phyloP scores from a whole-genome alignment of 1,139 yeast species.

The Saccharomyces hybrid region DNA sequence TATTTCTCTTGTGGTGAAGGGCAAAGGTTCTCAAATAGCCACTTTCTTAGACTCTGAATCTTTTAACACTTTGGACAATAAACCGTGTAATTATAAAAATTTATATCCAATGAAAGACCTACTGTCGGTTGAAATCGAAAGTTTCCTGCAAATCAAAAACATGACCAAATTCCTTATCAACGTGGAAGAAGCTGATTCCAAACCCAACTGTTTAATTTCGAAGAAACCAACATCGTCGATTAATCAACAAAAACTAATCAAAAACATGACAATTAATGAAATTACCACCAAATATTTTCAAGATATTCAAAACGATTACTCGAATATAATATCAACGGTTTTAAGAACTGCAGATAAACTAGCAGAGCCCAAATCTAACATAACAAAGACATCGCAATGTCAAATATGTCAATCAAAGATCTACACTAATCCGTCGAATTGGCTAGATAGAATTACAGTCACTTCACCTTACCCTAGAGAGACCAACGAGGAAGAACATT shows the following conservation, averaged over 20 bases:
- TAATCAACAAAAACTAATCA: conserved; percentile 33
- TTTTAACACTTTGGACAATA: conserved; percentile 23
- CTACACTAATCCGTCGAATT: conserved; percentile 50
- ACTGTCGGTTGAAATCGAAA: conserved; percentile 51
- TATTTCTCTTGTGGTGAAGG: conserved; percentile 76
- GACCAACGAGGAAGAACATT: conserved; percentile 41
- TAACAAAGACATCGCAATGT: conserved; percentile 33
- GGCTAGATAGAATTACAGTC: conserved; percentile 73
- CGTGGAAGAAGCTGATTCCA: conserved; percentile 4
- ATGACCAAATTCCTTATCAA: conserved; percentile 7
- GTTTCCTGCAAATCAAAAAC: conserved; percentile 36
- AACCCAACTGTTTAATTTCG: neutral
- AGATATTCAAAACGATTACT: conserved; percentile 70
- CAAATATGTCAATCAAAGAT: conserved; percentile 45
- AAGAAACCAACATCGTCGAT: neutral
- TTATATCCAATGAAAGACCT: conserved; percentile 73
- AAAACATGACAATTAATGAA: conserved; percentile 73
- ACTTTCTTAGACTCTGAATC: conserved; percentile 42
- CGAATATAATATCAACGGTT: conserved; percentile 89
- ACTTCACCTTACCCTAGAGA: conserved; percentile 45
- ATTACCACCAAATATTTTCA: conserved; percentile 67
- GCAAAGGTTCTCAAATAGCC: conserved; percentile 70
- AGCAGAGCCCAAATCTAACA: conserved; percentile 39
- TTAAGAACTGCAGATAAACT: conserved; percentile 82
- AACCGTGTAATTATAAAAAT: conserved; percentile 35